Evolutionary conservation across 805 yeast species (phyloP), one percentile per base, ranked within the genome.

Genomic region (Naumovozyma dairenensis): DNA sequence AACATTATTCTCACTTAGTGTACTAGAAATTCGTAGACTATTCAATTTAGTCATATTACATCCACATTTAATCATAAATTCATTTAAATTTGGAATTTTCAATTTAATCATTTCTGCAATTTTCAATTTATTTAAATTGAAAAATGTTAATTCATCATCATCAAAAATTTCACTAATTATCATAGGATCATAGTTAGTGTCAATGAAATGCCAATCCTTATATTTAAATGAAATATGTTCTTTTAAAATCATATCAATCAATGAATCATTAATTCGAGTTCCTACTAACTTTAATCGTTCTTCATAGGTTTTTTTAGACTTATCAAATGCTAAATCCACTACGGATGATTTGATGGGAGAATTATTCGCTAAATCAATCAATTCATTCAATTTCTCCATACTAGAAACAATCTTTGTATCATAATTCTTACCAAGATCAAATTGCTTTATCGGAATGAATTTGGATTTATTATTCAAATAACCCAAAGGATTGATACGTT

Each of bases 161-260:
- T 24, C 26, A 7, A 24, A 7, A 18, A 24, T 13, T 17, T 21
- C 3, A 28, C 28, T 32, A 5, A 4, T 10, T 3, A 27, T 18
- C 5, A 2, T 13, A 16, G 22, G 19, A 34, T 47, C 32, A 10
- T 37, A 32, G 4, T 36, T 39, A 7, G 26, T 10, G n/a, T 24
- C 26, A 17, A 54, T 41, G 28, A 52, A 51, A 38, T 44, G 45
- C 57, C 57, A 54, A 34, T 54, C 59, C 21, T 38, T 34, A 38
- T 37, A 49, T 28, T 42, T 44, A 12, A 37, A 37, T 9, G 54
- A 44, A 10, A 46, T 37, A 4, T 35, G 35, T 30, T 53, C 55
- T 19, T 33, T 33, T 5, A 35, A 15, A 19, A 52, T 31, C 26
- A 43, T n/a, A 25, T 51, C 49, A 8, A 48, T 21, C 17, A 49